A percentile compares a stretch with the other conserved stretches of the same genome.
These are phyloP conservation scores for Wickerhamomyces kurtzmanii DNA, from an alignment of 805 yeast species.

Conservation along the genomic window DNA sequence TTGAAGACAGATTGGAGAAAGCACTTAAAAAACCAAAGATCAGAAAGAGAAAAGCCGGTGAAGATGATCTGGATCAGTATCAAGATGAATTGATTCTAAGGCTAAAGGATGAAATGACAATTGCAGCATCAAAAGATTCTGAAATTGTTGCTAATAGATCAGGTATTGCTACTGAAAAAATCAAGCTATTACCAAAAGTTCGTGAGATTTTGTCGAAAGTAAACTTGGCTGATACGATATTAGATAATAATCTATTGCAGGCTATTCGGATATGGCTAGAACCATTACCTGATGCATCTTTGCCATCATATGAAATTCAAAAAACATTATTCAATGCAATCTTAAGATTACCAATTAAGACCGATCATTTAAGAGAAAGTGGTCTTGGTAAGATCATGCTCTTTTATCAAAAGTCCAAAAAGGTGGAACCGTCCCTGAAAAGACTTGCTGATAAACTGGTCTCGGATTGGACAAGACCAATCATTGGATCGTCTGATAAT, in stretches of 20 bases:
- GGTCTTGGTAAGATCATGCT: slow-evolving; percentile 90
- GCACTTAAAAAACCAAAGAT: slow-evolving; percentile 59
- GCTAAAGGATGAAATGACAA: slow-evolving; percentile 82
- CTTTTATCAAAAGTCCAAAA: slow-evolving; percentile 85
- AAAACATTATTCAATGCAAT: slow-evolving; percentile 73
- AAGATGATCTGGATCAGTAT: slow-evolving; percentile 90
- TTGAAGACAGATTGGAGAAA: slow-evolving; percentile 75
- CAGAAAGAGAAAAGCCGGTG: slow-evolving; percentile 66
- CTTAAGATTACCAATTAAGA: slow-evolving; percentile 78
- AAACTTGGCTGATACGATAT: slow-evolving; percentile 80
- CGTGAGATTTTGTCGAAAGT: slow-evolving; percentile 68
- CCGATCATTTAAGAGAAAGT: slow-evolving; percentile 88
- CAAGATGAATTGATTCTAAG: slow-evolving; percentile 84
- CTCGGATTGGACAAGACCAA: slow-evolving; percentile 98
- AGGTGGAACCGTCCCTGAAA: slow-evolving; percentile 81
- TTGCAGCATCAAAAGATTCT: slow-evolving; percentile 70
- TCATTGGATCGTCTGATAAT: slow-evolving; percentile 90
- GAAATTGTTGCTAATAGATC: slow-evolving; percentile 36
- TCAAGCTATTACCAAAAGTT: slow-evolving; percentile 74
- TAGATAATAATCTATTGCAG: slow-evolving; percentile 88
- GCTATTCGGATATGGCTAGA: slow-evolving; percentile 96
- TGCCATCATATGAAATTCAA: slow-evolving; percentile 97
- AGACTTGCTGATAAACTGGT: slow-evolving; percentile 83
- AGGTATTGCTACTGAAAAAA: slow-evolving; percentile 49
- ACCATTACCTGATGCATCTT: slow-evolving; percentile 94